Evolutionary conservation across 2,329 filamentous ascomycete genomes (phyloP).

Genomic region (Scedosporium boydii): DNA sequence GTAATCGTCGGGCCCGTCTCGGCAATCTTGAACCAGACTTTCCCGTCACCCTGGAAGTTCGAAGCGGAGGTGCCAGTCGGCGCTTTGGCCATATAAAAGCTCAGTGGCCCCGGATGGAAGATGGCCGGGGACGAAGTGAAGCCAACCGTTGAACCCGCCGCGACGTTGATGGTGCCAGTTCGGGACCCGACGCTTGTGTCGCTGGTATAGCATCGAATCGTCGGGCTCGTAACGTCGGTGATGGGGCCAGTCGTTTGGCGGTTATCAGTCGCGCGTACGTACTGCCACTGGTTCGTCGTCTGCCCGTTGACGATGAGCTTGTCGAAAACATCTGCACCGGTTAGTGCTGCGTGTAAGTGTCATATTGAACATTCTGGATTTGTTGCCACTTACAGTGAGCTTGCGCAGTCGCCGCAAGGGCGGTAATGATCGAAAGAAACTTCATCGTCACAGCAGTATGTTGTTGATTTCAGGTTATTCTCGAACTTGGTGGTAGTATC

Average conservation of each 20-base stretch:
- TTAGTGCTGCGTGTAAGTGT: not conserved
- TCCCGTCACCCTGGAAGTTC: conserved; percentile 21
- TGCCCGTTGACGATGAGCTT: conserved; percentile 35
- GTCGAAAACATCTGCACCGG: conserved; percentile 18
- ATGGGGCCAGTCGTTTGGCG: conserved; percentile 31
- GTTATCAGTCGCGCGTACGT: conserved; percentile 34
- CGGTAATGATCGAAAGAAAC: not conserved
- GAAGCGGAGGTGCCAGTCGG: conserved; percentile 18
- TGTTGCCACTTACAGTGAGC: not conserved
- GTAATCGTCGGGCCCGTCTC: conserved; percentile 10
- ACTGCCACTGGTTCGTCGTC: conserved; percentile 33
- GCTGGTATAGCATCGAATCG: conserved; percentile 30
- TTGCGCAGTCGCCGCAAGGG: not conserved
- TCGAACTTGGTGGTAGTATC: too few relatives aligned
- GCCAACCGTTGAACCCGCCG: conserved; percentile 27
- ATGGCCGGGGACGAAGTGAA: conserved; percentile 25
- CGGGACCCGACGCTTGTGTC: conserved; percentile 23
- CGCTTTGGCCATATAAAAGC: conserved; percentile 26
- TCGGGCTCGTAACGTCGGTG: conserved; percentile 23
- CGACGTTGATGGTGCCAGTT: conserved; percentile 24
- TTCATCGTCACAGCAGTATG: not conserved
- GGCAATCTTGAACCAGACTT: conserved; percentile 28
- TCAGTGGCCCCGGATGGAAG: conserved; percentile 28
- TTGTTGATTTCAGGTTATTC: not conserved
- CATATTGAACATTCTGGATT: not conserved